phyloP scores from a whole-genome alignment of 495 filamentous ascomycete species.

The Penicillium ochrochloron region DNA sequence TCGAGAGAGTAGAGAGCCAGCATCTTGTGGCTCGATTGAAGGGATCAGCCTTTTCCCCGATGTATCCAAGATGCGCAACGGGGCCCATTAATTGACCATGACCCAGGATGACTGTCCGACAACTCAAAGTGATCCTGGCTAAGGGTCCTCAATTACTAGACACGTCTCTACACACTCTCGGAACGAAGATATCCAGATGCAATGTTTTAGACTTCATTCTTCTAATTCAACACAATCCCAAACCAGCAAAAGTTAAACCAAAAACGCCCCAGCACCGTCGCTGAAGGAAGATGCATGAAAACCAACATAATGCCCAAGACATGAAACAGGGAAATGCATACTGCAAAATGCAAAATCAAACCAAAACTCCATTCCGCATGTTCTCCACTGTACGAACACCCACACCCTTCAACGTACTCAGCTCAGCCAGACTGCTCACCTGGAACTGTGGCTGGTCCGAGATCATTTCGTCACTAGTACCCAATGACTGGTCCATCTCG shows the following conservation, averaged over 20 bases:
- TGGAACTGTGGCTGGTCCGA: slow-evolving; percentile 37
- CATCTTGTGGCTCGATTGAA: too few relatives aligned
- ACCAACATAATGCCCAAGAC: slow-evolving; percentile 21
- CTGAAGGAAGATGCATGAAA: slow-evolving; percentile 40
- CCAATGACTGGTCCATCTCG: slow-evolving; percentile 45
- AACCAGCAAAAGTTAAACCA: slow-evolving; percentile 5
- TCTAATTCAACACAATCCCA: neutral
- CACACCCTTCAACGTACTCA: slow-evolving; percentile 56
- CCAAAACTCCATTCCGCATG: slow-evolving; percentile 55
- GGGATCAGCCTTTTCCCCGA: too few relatives aligned
- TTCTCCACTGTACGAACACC: slow-evolving; percentile 57
- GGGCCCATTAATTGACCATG: neutral
- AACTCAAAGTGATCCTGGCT: neutral
- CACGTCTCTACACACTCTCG: neutral
- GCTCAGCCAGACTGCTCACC: slow-evolving; percentile 48
- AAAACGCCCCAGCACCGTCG: slow-evolving; percentile 47
- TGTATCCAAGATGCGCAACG: too few relatives aligned
- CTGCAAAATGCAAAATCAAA: slow-evolving; percentile 28
- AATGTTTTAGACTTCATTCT: neutral
- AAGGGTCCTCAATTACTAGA: neutral
- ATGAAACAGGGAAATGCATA: slow-evolving; percentile 17
- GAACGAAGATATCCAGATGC: too few relatives aligned
- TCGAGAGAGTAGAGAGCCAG: neutral
- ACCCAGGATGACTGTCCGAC: neutral
- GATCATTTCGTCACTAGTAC: slow-evolving; percentile 22